Evolutionary conservation across 2,329 filamentous ascomycete genomes (phyloP).

Genomic region (Eutypa lata): DNA sequence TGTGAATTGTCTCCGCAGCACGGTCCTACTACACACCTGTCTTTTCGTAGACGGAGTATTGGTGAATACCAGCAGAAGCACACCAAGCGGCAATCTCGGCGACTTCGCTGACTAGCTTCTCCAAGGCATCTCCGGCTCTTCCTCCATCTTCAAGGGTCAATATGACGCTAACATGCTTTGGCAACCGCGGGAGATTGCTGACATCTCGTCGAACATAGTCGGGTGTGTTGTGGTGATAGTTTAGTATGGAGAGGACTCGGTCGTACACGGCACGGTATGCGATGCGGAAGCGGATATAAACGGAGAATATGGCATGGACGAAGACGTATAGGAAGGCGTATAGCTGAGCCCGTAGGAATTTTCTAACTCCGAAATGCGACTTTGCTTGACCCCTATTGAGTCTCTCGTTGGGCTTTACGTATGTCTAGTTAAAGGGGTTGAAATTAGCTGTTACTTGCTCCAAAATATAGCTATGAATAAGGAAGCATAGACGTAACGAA

Average conservation of each 20-base stretch:
- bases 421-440: slow-evolving; percentile 24
- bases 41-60: slow-evolving; percentile 87
- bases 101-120: slow-evolving; percentile 83
- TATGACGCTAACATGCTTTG: slow-evolving; percentile 84
- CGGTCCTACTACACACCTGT: slow-evolving; percentile 61
- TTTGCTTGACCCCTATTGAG: slow-evolving; percentile 28
- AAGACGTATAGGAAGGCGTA: slow-evolving; percentile 65
- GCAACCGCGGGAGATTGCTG: slow-evolving; percentile 67
- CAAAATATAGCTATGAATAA: no score
- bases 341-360: slow-evolving; percentile 60
- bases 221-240: slow-evolving; percentile 94
- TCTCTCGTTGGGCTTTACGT: slow-evolving; percentile 18
- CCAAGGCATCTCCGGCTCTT: slow-evolving; percentile 69
- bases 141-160: slow-evolving; percentile 70
- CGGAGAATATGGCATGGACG: slow-evolving; percentile 78
- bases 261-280: slow-evolving; percentile 76
- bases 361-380: slow-evolving; percentile 55
- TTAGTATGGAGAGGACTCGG: slow-evolving; percentile 75
- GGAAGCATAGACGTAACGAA: slow-evolving; percentile 16
- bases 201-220: slow-evolving; percentile 90
- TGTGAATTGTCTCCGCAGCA: not conserved
- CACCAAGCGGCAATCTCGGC: slow-evolving; percentile 93
- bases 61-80: slow-evolving; percentile 80
- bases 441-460: slow-evolving; percentile 2
- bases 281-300: slow-evolving; percentile 81